Evolutionary conservation across 2,329 filamentous ascomycete species (phyloP).

Genomic region (Pseudogymnoascus sp.): DNA sequence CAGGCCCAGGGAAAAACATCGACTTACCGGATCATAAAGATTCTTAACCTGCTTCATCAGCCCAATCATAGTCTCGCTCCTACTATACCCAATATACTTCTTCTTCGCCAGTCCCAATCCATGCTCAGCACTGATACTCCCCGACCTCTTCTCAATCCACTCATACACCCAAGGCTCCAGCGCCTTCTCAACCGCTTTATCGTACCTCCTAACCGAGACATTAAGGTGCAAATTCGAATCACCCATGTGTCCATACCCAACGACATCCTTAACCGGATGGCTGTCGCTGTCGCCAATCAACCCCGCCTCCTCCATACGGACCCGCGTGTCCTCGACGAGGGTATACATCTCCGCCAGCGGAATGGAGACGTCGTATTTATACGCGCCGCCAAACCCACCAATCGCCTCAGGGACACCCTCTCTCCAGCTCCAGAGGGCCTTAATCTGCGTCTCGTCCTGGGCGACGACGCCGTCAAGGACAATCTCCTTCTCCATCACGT

Average conservation of each 20-base stretch:
- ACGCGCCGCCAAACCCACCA: slow-evolving; percentile 86
- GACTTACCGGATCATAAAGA: slow-evolving; percentile 83
- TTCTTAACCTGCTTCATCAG: slow-evolving; percentile 95
- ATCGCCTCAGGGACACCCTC: slow-evolving; percentile 87
- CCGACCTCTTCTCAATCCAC: slow-evolving; percentile 81
- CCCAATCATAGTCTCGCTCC: slow-evolving; percentile 74
- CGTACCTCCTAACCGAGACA: slow-evolving; percentile 71
- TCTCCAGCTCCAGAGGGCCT: slow-evolving; percentile 80
- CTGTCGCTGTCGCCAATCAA: slow-evolving; percentile 68
- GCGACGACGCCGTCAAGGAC: slow-evolving; percentile 85
- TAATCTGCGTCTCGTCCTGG: slow-evolving; percentile 84
- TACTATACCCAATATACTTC: slow-evolving; percentile 87
- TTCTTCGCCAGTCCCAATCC: slow-evolving; percentile 93
- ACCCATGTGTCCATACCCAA: slow-evolving; percentile 97
- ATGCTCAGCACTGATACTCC: slow-evolving; percentile 95
- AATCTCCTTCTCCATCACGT: slow-evolving; percentile 81
- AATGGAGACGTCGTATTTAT: slow-evolving; percentile 98
- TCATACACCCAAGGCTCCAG: slow-evolving; percentile 96
- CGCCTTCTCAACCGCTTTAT: slow-evolving; percentile 74
- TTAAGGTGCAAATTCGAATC: slow-evolving; percentile 95
- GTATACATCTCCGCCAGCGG: slow-evolving; percentile 79
- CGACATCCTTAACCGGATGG: slow-evolving; percentile 76
- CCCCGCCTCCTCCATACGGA: slow-evolving; percentile 62
- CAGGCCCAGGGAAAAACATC: background rate
- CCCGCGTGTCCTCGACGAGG: slow-evolving; percentile 77